A percentile compares a stretch with the other conserved stretches of the same genome.
These are phyloP conservation scores for Elsinoe fawcettii DNA, from an alignment of 2,329 filamentous ascomycete genomes.

Conservation along the genomic window DNA sequence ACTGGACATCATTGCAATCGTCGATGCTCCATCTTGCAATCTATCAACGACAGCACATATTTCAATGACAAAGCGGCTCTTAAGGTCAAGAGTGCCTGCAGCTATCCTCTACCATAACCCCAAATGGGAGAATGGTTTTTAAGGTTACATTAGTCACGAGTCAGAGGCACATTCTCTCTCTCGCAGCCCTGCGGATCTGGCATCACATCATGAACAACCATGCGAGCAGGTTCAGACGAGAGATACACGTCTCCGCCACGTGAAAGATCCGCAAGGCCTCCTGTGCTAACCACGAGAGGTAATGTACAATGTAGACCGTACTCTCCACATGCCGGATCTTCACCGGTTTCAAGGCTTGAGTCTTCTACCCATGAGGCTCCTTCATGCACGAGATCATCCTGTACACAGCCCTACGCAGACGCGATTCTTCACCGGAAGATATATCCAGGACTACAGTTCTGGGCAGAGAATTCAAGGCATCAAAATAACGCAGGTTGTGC, in stretches of 20 bases:
- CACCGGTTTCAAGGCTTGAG: not conserved
- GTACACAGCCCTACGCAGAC: not conserved
- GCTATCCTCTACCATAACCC: not conserved
- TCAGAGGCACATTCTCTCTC: not conserved
- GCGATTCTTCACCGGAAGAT: not conserved
- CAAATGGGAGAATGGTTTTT: not conserved
- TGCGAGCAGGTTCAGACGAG: not conserved
- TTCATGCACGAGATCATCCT: not conserved
- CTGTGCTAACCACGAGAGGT: not conserved
- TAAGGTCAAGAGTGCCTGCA: not conserved
- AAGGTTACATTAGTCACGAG: not conserved
- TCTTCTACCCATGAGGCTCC: not conserved
- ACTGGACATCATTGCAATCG: not conserved
- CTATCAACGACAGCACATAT: not conserved
- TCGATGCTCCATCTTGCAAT: not conserved
- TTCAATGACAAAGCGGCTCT: not conserved
- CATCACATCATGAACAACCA: not conserved
- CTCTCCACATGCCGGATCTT: not conserved
- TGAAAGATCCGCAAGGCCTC: not conserved
- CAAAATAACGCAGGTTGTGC: not conserved
- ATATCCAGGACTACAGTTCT: not conserved
- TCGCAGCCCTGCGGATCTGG: not conserved
- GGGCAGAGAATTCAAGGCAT: not conserved
- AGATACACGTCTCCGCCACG: not conserved
- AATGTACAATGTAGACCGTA: not conserved